These are phyloP conservation scores for Boletus rufocinnamomeus DNA, from an alignment of 768 basidiomycete species.

Conservation along the genomic window DNA sequence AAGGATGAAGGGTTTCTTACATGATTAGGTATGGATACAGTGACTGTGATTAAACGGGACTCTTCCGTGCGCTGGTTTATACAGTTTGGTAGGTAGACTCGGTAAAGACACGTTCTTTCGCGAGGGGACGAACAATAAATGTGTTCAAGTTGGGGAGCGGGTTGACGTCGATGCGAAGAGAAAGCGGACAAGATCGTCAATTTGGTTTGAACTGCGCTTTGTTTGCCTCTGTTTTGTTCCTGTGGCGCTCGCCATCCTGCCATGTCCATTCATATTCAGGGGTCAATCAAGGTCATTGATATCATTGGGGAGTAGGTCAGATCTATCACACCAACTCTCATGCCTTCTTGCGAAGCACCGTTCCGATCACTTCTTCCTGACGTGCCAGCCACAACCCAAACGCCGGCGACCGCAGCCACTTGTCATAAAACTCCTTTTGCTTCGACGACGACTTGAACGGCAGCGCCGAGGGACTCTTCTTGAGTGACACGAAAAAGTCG, in stretches of 20 bases:
- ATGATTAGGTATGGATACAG: conserved; percentile 39
- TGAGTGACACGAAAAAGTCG: conserved; percentile 73
- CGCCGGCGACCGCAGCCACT: conserved; percentile 71
- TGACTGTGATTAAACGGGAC: conserved; percentile 25
- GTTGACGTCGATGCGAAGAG: conserved; percentile 18
- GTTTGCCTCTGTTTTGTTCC: conserved; percentile 28
- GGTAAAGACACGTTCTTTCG: conserved; percentile 14
- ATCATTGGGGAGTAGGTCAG: too few species aligned
- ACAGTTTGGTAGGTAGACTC: conserved; percentile 31
- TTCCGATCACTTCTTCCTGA: conserved; percentile 71
- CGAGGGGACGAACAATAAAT: conserved; percentile 9
- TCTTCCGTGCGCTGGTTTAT: conserved; percentile 19
- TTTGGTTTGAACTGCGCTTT: conserved; percentile 12
- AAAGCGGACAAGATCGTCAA: conserved; percentile 9
- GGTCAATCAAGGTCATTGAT: not conserved
- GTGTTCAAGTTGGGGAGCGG: not conserved
- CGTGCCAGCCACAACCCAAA: conserved; percentile 80
- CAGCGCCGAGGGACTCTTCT: conserved; percentile 64
- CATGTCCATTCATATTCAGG: not conserved
- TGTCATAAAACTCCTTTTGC: conserved; percentile 73
- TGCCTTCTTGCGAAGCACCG: conserved; percentile 43
- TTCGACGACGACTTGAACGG: conserved; percentile 72
- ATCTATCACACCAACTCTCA: not conserved
- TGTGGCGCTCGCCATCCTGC: conserved; percentile 21
- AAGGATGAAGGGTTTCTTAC: conserved; percentile 29